Conservation (phyloP, 495 filamentous ascomycete genomes). For the Wilcoxina mikolae region DNA sequence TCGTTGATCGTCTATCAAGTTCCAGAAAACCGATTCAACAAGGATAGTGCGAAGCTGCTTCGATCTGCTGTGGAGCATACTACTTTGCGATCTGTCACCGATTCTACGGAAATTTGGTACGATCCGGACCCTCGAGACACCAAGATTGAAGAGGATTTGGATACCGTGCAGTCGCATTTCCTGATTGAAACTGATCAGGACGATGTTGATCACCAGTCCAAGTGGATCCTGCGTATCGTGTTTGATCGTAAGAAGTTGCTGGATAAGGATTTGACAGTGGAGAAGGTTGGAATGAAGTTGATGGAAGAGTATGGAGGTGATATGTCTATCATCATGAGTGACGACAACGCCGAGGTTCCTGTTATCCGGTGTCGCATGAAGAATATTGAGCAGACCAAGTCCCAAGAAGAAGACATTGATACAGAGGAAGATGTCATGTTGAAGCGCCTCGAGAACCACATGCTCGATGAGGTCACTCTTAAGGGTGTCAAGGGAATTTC, state of each 20-base stretch:
- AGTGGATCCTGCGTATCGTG: slow-evolving; percentile 90
- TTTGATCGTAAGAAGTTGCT: slow-evolving; percentile 84
- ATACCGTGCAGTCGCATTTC: slow-evolving; percentile 96
- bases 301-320: slow-evolving; percentile 77
- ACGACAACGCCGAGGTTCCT: slow-evolving; percentile 93
- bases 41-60: slow-evolving; percentile 70
- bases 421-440: slow-evolving; percentile 79
- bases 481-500: slow-evolving; percentile 80
- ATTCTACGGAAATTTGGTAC: slow-evolving; percentile 89
- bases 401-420: slow-evolving; percentile 60
- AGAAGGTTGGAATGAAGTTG: slow-evolving; percentile 80
- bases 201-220: slow-evolving; percentile 61
- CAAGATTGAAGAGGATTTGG: slow-evolving; percentile 68
- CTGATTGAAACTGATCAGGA: slow-evolving; percentile 79
- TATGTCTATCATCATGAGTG: slow-evolving; percentile 86
- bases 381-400: slow-evolving; percentile 49
- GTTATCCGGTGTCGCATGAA: slow-evolving; percentile 86
- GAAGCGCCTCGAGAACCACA: slow-evolving; percentile 76
- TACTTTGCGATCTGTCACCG: slow-evolving; percentile 79
- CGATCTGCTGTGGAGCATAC: slow-evolving; percentile 87
- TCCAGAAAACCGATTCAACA: slow-evolving; percentile 39
- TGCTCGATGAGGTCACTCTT: slow-evolving; percentile 76
- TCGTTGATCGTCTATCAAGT: slow-evolving; percentile 90
- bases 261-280: slow-evolving; percentile 81
- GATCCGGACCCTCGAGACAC: slow-evolving; percentile 82